These are phyloP conservation scores for Metschnikowia noctiluminum DNA, from an alignment of 805 yeast species.

Conservation along the genomic window DNA sequence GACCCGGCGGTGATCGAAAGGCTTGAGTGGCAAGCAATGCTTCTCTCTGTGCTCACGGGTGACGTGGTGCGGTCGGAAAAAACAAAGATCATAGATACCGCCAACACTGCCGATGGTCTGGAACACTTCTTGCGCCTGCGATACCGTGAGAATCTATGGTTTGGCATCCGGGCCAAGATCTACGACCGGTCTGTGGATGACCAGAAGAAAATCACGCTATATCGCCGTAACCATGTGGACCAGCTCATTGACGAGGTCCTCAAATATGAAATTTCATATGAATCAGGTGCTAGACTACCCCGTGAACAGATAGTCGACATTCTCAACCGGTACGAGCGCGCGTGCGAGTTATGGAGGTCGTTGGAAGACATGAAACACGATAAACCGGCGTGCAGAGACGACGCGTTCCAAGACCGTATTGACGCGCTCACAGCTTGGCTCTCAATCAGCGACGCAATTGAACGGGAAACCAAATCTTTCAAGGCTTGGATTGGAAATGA, in stretches of 20 bases:
- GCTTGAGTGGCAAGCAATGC: conserved; percentile 94
- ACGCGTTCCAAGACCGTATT: conserved; percentile 59
- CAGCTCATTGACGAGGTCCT: conserved; percentile 65
- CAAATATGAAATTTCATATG: conserved; percentile 55
- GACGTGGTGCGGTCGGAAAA: conserved; percentile 92
- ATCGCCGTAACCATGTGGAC: conserved; percentile 70
- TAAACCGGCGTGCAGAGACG: conserved; percentile 65
- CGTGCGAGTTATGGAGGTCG: conserved; percentile 78
- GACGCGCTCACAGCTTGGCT: conserved; percentile 85
- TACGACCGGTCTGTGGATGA: conserved; percentile 78
- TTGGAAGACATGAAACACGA: conserved; percentile 73
- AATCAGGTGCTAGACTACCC: conserved; percentile 28
- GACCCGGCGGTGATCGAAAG: conserved; percentile 64
- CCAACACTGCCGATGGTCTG: conserved; percentile 32
- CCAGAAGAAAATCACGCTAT: conserved; percentile 65
- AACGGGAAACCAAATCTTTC: conserved; percentile 56
- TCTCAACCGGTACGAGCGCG: conserved; percentile 58
- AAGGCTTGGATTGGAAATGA: conserved; percentile 82
- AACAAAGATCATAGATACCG: conserved; percentile 60
- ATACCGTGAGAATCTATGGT: conserved; percentile 76
- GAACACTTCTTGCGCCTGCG: conserved; percentile 52
- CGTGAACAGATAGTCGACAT: conserved; percentile 51
- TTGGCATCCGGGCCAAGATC: conserved; percentile 79
- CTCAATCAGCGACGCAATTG: conserved; percentile 66
- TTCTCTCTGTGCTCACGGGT: conserved; percentile 85